Percentiles rank a stretch among this genome's conserved stretches.
Evolutionary conservation across 352 stramenopile genomes (phyloP).

Genomic region (Globisporangium yorkense): DNA sequence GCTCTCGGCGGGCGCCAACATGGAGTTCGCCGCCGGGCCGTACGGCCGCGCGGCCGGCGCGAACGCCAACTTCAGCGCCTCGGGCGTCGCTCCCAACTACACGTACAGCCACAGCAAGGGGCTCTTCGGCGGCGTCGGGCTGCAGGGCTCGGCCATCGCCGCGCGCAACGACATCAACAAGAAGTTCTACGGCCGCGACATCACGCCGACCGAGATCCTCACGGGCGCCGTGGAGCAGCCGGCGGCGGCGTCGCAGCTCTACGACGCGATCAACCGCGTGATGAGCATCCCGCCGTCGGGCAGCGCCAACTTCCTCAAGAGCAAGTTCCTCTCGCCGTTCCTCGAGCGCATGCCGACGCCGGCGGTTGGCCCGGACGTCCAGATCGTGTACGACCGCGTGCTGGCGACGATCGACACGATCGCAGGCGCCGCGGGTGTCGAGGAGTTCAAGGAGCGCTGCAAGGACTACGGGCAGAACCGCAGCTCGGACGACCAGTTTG

Average conservation of each 20-base stretch:
- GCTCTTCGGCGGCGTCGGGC: slow-evolving; percentile 72
- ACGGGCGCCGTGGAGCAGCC: slow-evolving; percentile 79
- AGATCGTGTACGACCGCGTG: slow-evolving; percentile 84
- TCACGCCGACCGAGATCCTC: slow-evolving; percentile 79
- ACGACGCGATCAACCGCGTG: slow-evolving; percentile 75
- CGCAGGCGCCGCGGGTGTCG: slow-evolving; percentile 44
- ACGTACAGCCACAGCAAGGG: slow-evolving; percentile 87
- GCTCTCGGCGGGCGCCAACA: slow-evolving; percentile 73
- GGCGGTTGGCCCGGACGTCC: slow-evolving; percentile 66
- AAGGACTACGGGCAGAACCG: slow-evolving; percentile 85
- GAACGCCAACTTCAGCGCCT: slow-evolving; percentile 71
- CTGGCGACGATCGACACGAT: slow-evolving; percentile 64
- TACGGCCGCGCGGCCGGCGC: slow-evolving; percentile 74
- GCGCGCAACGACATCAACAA: slow-evolving; percentile 79
- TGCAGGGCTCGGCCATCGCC: slow-evolving; percentile 80
- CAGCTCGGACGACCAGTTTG: slow-evolving; percentile 67
- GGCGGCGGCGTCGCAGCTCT: slow-evolving; percentile 71
- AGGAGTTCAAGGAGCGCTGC: slow-evolving; percentile 83
- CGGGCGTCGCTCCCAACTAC: slow-evolving; percentile 80
- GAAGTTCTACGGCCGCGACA: slow-evolving; percentile 86
- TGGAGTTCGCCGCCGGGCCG: slow-evolving; percentile 76
- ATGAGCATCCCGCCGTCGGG: slow-evolving; percentile 65
- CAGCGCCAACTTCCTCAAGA: slow-evolving; percentile 39
- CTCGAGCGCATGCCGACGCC: slow-evolving; percentile 67
- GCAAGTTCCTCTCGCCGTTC: slow-evolving; percentile 63